Percentiles rank a stretch among this genome's conserved stretches.
These are phyloP conservation scores for Phanerodontia chrysosporium DNA, from an alignment of 768 basidiomycete species.

Conservation along the genomic window DNA sequence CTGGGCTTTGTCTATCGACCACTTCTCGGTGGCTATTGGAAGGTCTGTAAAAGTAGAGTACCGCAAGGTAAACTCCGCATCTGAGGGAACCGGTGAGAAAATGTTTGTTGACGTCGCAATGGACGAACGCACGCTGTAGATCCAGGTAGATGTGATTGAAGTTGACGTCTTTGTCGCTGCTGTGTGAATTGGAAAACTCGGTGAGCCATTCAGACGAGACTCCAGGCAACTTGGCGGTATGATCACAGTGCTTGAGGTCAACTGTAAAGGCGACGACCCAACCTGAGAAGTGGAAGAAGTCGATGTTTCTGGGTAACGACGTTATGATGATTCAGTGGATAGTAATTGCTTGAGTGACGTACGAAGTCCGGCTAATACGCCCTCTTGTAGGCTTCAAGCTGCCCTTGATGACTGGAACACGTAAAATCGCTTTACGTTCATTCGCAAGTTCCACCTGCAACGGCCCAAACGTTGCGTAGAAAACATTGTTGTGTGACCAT, in stretches of 20 bases:
- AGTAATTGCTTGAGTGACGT: too few relatives aligned
- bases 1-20: constrained; percentile 16
- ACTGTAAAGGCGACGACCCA: constrained; percentile 23
- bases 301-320: neutral
- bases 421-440: constrained; percentile 18
- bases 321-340: too few relatives aligned
- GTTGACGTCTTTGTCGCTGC: constrained; percentile 12
- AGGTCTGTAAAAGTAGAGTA: constrained; percentile 19
- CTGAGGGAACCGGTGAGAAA: constrained; percentile 4
- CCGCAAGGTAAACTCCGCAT: constrained; percentile 18
- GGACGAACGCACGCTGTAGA: constrained; percentile 14
- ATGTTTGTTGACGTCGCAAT: neutral
- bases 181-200: constrained; percentile 5
- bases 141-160: constrained; percentile 22
- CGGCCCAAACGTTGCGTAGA: constrained; percentile 17
- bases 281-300: constrained; percentile 7
- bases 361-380: too few relatives aligned
- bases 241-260: constrained; percentile 15
- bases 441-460: constrained; percentile 15
- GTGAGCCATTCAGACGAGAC: neutral
- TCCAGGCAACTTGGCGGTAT: neutral
- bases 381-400: constrained; percentile 8
- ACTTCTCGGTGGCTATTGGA: constrained; percentile 12
- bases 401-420: constrained; percentile 13
- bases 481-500: constrained; percentile 15